Evolutionary conservation across 331 rosid species (phyloP).

Genomic region (Erythrophleum ivorense): DNA sequence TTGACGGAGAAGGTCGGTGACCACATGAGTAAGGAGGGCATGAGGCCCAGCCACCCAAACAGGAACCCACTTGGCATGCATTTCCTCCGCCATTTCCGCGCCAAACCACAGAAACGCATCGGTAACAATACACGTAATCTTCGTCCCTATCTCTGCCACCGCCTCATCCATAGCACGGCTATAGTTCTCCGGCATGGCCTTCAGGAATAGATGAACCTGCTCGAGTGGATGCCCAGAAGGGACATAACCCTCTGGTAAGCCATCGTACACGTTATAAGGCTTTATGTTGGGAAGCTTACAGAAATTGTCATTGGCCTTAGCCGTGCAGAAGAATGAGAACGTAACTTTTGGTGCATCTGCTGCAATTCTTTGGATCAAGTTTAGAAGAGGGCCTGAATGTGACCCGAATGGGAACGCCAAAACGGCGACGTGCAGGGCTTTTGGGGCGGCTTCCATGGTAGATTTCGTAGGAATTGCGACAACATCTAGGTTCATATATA

Average conservation of each 20-base stretch:
- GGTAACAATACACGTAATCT: slow-evolving; percentile 59
- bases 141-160: slow-evolving; percentile 41
- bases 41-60: slow-evolving; percentile 83
- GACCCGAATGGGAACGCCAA: slow-evolving; percentile 80
- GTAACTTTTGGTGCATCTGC: slow-evolving; percentile 25
- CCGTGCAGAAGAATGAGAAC: slow-evolving; percentile 67
- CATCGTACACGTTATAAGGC: slow-evolving; percentile 55
- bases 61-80: slow-evolving; percentile 70
- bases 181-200: slow-evolving; percentile 47
- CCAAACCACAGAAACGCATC: slow-evolving; percentile 78
- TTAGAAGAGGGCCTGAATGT: slow-evolving; percentile 69
- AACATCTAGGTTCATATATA: no score
- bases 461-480: no score
- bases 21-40: slow-evolving; percentile 54
- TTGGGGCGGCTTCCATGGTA: not conserved
- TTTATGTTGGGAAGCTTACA: slow-evolving; percentile 31
- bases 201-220: slow-evolving; percentile 42
- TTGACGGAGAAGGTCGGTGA: slow-evolving; percentile 32
- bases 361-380: slow-evolving; percentile 50
- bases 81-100: slow-evolving; percentile 57
- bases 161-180: slow-evolving; percentile 41
- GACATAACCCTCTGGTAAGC: slow-evolving; percentile 55
- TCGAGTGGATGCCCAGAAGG: slow-evolving; percentile 34
- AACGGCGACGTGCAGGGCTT: slow-evolving; percentile 58
- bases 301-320: slow-evolving; percentile 43